These are phyloP conservation scores for Trichophyton equinum DNA, from an alignment of 2,329 filamentous ascomycete genomes.

Conservation along the genomic window DNA sequence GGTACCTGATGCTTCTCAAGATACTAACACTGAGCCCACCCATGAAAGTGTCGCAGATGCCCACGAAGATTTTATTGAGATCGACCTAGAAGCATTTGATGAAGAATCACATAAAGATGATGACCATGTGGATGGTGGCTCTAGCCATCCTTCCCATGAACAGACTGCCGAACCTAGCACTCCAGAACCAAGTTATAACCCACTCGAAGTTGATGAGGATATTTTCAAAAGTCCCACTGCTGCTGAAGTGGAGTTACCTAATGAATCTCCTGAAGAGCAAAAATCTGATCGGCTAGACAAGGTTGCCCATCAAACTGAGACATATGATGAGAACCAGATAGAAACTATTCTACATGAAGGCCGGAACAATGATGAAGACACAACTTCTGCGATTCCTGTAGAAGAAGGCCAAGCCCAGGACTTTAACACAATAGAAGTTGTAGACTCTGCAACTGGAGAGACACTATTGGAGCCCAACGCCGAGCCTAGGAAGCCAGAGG, in stretches of 20 bases:
- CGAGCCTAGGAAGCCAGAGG: not conserved
- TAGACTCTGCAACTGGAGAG: not conserved
- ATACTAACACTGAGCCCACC: not conserved
- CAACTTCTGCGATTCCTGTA: not conserved
- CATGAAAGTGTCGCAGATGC: not conserved
- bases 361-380: not conserved
- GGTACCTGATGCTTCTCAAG: not conserved
- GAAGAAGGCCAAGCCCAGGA: not conserved
- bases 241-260: conserved; percentile 10
- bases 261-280: not conserved
- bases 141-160: not conserved
- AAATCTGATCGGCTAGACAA: not conserved
- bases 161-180: conserved; percentile 6
- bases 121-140: not conserved
- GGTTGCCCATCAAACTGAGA: not conserved
- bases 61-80: conserved; percentile 3
- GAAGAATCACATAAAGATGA: not conserved
- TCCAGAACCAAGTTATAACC: conserved; percentile 19
- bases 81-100: conserved; percentile 6
- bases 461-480: not conserved
- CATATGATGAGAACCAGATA: not conserved
- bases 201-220: conserved; percentile 24
- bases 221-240: conserved; percentile 19
- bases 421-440: not conserved
- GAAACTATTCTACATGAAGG: not conserved